Conservation (phyloP, 345 rosid species). For the Brassica incana region DNA sequence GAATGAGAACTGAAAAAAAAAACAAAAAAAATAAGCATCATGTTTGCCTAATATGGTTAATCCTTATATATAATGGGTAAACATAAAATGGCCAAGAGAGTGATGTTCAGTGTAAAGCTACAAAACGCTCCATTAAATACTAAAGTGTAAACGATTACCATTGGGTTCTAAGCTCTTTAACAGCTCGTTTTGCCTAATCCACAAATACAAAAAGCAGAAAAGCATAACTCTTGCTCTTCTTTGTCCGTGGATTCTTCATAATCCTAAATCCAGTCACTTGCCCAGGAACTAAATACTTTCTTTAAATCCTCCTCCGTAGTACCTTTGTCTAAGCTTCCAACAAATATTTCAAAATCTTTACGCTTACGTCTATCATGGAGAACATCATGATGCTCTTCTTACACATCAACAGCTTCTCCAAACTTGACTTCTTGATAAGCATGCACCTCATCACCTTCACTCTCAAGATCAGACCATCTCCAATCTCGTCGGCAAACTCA, state of each 20-base stretch:
- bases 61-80: too few relatives aligned
- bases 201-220: not conserved
- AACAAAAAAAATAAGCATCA: too few relatives aligned
- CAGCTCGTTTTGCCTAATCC: not conserved
- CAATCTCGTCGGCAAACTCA: constrained; percentile 47
- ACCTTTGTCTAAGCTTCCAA: not conserved
- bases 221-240: not conserved
- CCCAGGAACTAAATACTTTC: not conserved
- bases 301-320: not conserved
- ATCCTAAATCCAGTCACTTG: not conserved
- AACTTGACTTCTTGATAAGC: not conserved
- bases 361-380: not conserved
- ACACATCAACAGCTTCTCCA: not conserved
- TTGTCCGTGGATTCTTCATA: not conserved
- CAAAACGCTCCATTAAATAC: not conserved
- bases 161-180: not conserved
- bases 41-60: too few relatives aligned
- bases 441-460: constrained; percentile 48
- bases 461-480: constrained; percentile 57
- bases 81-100: not conserved
- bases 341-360: too few relatives aligned
- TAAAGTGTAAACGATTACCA: not conserved
- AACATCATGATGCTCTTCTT: not conserved
- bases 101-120: not conserved
- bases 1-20: too few relatives aligned